Base-by-base conservation (phyloP, 345 rosid species). In the Laguncularia racemosa region DNA sequence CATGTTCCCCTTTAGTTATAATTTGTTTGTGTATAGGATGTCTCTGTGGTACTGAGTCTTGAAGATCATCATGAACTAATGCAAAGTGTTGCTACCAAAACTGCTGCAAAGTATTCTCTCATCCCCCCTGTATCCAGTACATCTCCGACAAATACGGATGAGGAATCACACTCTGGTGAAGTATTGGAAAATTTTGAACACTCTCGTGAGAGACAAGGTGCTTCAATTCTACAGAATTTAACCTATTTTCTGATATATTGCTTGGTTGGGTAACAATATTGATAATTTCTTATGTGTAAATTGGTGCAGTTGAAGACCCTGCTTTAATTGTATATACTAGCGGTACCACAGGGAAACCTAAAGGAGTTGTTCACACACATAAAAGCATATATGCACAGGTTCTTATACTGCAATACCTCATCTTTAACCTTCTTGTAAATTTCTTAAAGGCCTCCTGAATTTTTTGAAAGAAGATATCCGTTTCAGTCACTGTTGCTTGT, bases 331-430 rank as follows among this genome's bases (percentile, higher is more conserved):
- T 89, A 53, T 93, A 93, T 70, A 93, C 99, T 4, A 93, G 99
- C 75, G 99, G 99, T 59, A 93, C 99, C 60, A 93, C 99, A 14
- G 97, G 99, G 57, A 93, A 82, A 71, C 99, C 99, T n/a, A 93
- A 93, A 74, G 99, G 97, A 60, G 99, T 81, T 64, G 86, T 93
- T 56, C 99, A 93, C 62, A 89, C 96, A 2, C 99, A 89, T 72
- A 79, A 76, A 67, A 82, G 95, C 75, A 81, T 93, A 57, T 63
- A 55, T 64, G 84, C 99, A 46, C 99, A 93, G 97, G 99, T 82
- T 64, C 52, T 21, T 28, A 40, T 38, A 15, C 40, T 54, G 50
- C 16, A 28, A 13, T n/a, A 3, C 47, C 13, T 1, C 28, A 23
- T 23, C 28, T 43, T 44, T 47, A 46, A 47, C 16, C 16, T 17